Percentiles rank a stretch among this genome's conserved stretches.
phyloP scores from a whole-genome alignment of 805 yeast genomes.

The Candida nemodendra region DNA sequence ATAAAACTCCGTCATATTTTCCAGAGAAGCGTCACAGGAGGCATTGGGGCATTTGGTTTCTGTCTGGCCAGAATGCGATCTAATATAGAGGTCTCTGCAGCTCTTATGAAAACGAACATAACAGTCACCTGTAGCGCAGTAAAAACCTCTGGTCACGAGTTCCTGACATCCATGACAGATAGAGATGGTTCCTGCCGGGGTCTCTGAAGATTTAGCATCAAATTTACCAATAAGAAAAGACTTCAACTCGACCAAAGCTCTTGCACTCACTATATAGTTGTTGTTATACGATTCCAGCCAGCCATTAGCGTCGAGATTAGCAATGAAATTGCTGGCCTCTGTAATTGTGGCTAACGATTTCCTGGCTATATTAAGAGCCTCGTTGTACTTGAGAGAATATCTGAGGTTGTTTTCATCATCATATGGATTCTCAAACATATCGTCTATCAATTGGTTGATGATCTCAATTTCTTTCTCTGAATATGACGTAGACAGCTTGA shows the following conservation, averaged over 20 bases:
- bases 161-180: conserved; percentile 52
- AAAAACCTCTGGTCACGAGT: conserved; percentile 52
- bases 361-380: conserved; percentile 34
- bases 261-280: conserved; percentile 37
- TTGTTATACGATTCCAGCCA: conserved; percentile 45
- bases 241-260: conserved; percentile 48
- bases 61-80: conserved; percentile 34
- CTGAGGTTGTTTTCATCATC: conserved; percentile 27
- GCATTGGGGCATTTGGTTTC: conserved; percentile 33
- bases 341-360: conserved; percentile 18
- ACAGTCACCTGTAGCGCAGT: conserved; percentile 37
- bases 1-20: conserved; percentile 16
- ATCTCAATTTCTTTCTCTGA: conserved; percentile 40
- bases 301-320: conserved; percentile 45
- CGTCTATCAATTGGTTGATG: conserved; percentile 46
- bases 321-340: conserved; percentile 41
- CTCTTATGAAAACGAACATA: conserved; percentile 44
- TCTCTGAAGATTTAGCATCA: conserved; percentile 32
- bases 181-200: conserved; percentile 38
- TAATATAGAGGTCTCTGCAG: conserved; percentile 43
- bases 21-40: conserved; percentile 22
- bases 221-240: conserved; percentile 42
- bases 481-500: conserved; percentile 36
- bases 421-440: conserved; percentile 32
- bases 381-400: conserved; percentile 36